Conservation (phyloP, 176 grass and related monocot species). For the Saccharum spontaneum region DNA sequence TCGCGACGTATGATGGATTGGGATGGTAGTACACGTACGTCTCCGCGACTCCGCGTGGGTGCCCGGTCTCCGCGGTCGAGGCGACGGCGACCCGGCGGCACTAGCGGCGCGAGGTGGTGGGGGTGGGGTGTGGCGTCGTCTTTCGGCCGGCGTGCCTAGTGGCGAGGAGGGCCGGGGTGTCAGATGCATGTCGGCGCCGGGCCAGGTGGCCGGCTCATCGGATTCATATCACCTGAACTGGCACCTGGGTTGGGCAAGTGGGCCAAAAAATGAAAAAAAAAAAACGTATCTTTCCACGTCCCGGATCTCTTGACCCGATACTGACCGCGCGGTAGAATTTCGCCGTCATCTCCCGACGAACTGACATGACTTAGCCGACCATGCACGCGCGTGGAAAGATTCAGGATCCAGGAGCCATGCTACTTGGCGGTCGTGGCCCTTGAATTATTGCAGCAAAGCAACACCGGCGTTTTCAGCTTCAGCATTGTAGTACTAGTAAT, state of each 20-base stretch:
- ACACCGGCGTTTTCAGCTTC: neutral
- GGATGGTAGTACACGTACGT: neutral
- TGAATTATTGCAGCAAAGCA: neutral
- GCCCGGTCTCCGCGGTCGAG: neutral
- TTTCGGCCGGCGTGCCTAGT: slow-evolving; percentile 44
- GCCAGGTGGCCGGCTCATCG: slow-evolving; percentile 9
- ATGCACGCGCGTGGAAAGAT: neutral
- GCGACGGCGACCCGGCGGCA: neutral
- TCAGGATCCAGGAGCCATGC: neutral
- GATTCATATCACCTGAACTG: neutral
- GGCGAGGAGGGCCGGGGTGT: slow-evolving; percentile 17
- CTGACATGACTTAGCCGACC: neutral
- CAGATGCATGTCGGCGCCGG: slow-evolving; percentile 34
- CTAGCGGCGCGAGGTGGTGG: too few species aligned
- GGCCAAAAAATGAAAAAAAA: too few species aligned
- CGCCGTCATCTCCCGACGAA: neutral
- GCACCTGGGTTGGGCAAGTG: neutral
- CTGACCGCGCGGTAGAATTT: neutral
- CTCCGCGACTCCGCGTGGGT: neutral
- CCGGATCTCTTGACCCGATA: neutral
- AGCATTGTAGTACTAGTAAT: neutral
- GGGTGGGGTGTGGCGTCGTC: slow-evolving; percentile 13
- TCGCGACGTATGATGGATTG: neutral
- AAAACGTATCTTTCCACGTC: slow-evolving; percentile 7
- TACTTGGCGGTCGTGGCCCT: too few species aligned